Conservation (phyloP, 176 grass and related monocot species). For the Zea luxurians region DNA sequence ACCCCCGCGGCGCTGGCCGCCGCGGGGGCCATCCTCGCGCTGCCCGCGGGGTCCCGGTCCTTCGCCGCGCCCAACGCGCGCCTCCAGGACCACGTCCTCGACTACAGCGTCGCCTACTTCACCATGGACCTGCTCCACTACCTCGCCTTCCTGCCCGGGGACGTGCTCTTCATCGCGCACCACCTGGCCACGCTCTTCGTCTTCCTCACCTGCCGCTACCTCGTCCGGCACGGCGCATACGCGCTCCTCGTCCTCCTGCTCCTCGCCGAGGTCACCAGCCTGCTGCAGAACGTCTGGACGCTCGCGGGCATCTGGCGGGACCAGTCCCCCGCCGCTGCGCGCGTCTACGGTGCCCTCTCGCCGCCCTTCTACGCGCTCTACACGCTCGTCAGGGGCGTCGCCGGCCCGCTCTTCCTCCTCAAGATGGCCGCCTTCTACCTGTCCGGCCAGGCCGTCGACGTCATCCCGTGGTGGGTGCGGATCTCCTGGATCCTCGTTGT, state of each 20-base stretch:
- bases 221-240: constrained; percentile 74
- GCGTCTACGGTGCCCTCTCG: constrained; percentile 58
- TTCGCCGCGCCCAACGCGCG: constrained; percentile 68
- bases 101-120: constrained; percentile 96
- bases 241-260: constrained; percentile 78
- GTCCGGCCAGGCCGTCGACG: constrained; percentile 58
- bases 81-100: constrained; percentile 69
- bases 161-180: constrained; percentile 91
- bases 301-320: constrained; percentile 74
- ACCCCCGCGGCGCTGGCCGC: constrained; percentile 63
- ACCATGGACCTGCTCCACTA: constrained; percentile 90
- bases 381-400: constrained; percentile 69
- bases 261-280: constrained; percentile 82
- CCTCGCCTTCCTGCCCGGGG: constrained; percentile 72
- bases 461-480: constrained; percentile 85
- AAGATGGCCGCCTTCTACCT: constrained; percentile 78
- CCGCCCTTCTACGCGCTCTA: constrained; percentile 85
- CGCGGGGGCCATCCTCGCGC: constrained; percentile 40
- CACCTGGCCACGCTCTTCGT: constrained; percentile 95
- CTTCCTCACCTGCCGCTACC: constrained; percentile 84
- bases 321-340: constrained; percentile 55
- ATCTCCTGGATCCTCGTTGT: constrained; percentile 85
- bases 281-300: constrained; percentile 84
- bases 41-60: constrained; percentile 38
- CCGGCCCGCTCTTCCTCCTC: constrained; percentile 71